Evolutionary conservation across 2,329 filamentous ascomycete species (phyloP).

Genomic region (Curvularia spicifera): DNA sequence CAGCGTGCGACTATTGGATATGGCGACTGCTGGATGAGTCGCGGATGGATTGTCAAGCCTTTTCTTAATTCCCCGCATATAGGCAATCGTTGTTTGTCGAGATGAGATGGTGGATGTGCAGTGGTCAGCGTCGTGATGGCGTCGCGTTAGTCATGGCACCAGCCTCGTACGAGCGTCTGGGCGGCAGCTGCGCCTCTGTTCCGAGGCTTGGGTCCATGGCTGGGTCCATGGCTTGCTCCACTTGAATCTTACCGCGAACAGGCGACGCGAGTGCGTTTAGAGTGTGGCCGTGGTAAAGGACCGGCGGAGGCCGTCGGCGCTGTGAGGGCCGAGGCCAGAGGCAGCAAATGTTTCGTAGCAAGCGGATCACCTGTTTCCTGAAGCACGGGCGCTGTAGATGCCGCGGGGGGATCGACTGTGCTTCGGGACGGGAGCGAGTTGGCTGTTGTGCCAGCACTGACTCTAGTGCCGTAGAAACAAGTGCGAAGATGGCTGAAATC

Average conservation of each 20-base stretch:
- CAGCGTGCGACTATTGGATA: slow-evolving; percentile 23
- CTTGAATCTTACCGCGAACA: not conserved
- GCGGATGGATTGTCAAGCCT: slow-evolving; percentile 8
- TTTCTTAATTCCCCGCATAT: slow-evolving; percentile 29
- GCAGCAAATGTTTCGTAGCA: slow-evolving; percentile 28
- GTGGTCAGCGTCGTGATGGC: not conserved
- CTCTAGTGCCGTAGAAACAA: not conserved
- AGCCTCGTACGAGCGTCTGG: slow-evolving; percentile 11
- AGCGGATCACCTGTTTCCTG: slow-evolving; percentile 32
- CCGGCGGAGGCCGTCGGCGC: slow-evolving; percentile 13
- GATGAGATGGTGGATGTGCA: not conserved
- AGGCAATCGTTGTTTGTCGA: not conserved
- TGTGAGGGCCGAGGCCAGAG: slow-evolving; percentile 4
- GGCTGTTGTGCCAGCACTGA: not conserved
- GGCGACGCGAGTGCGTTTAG: slow-evolving; percentile 7
- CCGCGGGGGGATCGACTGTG: not conserved
- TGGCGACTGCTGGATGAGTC: slow-evolving; percentile 4
- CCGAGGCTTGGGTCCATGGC: slow-evolving; percentile 10
- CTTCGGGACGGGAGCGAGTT: not conserved
- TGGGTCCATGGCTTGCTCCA: not conserved
- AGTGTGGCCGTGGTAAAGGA: slow-evolving; percentile 10
- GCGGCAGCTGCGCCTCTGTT: slow-evolving; percentile 26
- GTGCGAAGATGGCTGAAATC: not conserved
- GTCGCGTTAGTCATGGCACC: slow-evolving; percentile 18
- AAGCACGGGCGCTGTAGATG: slow-evolving; percentile 5